A percentile compares a stretch with the other conserved stretches of the same genome.
These are phyloP conservation scores for Strobilomyces dryophilus DNA, from an alignment of 768 basidiomycete genomes.

Conservation along the genomic window DNA sequence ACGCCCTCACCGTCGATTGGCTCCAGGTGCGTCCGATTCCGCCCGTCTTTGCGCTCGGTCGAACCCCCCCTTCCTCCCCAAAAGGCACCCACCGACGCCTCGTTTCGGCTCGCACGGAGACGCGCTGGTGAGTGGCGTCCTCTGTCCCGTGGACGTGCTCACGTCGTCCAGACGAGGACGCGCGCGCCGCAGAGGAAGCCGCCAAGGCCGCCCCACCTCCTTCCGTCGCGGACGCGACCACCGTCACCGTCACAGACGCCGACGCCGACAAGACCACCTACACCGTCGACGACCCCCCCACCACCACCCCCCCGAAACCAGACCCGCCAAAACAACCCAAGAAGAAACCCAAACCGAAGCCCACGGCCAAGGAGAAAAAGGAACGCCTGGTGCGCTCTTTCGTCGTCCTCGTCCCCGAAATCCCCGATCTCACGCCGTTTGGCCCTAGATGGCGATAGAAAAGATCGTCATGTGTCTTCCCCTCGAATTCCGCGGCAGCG, in stretches of 20 bases:
- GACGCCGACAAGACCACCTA: conserved; percentile 31
- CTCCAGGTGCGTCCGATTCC: conserved; percentile 50
- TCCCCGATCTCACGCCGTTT: not conserved
- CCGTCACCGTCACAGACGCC: conserved; percentile 16
- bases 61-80: not conserved
- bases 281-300: conserved; percentile 28
- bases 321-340: conserved; percentile 42
- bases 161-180: conserved; percentile 51
- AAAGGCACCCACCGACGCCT: conserved; percentile 58
- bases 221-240: conserved; percentile 13
- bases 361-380: conserved; percentile 79
- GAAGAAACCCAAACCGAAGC: conserved; percentile 60
- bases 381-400: conserved; percentile 54
- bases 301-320: conserved; percentile 25
- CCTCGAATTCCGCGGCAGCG: conserved; percentile 85
- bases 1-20: conserved; percentile 92
- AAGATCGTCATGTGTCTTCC: conserved; percentile 73
- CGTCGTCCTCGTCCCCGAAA: not conserved
- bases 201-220: conserved; percentile 37
- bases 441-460: conserved; percentile 54
- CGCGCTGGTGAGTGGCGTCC: conserved; percentile 49
- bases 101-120: conserved; percentile 53
- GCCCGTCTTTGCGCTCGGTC: no score
- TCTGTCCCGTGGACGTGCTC: not conserved
- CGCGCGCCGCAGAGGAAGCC: conserved; percentile 36